Evolutionary conservation across 805 yeast genomes (phyloP).

Genomic region (Tetrapisispora iriomotensis): DNA sequence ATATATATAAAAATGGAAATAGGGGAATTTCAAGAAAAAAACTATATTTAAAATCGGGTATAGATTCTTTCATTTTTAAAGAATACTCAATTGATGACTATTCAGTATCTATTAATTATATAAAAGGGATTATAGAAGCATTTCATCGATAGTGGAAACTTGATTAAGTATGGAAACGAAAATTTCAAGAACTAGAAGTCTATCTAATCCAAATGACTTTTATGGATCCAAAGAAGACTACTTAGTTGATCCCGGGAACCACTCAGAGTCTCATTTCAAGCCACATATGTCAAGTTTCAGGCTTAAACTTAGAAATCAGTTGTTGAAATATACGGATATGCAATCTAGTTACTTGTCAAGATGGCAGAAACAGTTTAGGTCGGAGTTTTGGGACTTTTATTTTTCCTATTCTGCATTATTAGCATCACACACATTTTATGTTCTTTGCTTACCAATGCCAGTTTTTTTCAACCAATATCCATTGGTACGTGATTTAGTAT

Average conservation of each 20-base stretch:
- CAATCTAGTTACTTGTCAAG: conserved; percentile 55
- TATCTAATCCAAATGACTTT: conserved; percentile 14
- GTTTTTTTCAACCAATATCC: conserved; percentile 64
- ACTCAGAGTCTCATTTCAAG: conserved; percentile 55
- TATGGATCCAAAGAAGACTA: conserved; percentile 11
- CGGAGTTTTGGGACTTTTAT: conserved; percentile 51
- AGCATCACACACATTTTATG: conserved; percentile 92
- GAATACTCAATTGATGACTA: no score
- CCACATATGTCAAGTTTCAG: conserved; percentile 44
- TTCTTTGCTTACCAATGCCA: conserved; percentile 75
- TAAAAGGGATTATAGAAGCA: no score
- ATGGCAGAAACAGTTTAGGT: conserved; percentile 46
- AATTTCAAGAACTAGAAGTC: conserved; percentile 2
- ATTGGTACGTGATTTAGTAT: conserved; percentile 60
- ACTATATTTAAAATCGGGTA: no score
- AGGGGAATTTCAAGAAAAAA: no score
- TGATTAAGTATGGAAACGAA: no score
- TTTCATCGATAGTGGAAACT: no score
- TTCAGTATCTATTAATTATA: no score
- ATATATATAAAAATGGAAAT: no score
- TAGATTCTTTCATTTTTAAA: no score
- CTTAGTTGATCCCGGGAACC: conserved; percentile 62
- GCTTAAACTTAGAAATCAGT: conserved; percentile 40
- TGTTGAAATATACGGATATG: conserved; percentile 47
- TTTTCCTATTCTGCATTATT: conserved; percentile 83